Evolutionary conservation across 305 asterid species (phyloP), one percentile per base, ranked within the genome.

Genomic region (Solanum aculeatissimum): DNA sequence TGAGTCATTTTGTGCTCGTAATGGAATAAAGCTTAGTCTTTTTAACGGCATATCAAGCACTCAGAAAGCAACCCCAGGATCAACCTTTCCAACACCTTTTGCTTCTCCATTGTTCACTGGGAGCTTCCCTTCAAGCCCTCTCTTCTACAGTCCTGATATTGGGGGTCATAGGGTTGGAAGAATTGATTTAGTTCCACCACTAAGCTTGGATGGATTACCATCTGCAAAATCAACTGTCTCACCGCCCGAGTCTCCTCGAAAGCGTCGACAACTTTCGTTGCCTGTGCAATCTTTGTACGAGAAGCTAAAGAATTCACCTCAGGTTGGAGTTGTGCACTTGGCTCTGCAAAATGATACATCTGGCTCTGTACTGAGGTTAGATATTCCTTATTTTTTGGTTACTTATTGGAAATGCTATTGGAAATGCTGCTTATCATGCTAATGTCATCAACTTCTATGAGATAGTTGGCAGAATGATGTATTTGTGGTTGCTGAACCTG

Each of bases 401-500:
- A 54, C 85, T 83, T 85, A 23, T 65, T 43, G 23, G 43, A 43
- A 75, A 83, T 80, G 53, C 82, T 85, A 23, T 65, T 43, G 23
- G 43, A 43, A 75, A 83, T 80, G 53, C 82, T 81, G 74, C 81
- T 80, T 75, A 54, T 72, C 43, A 65, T 84, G 87, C 86, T 83
- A 83, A 86, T 57, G 43, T 63, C 80, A 38, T 65, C 70, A 87
- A 80, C 85, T 12, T 83, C 83, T 81, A 45, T 43, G 62, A 83
- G 83, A 10, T 84, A 97, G 99, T 89, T 97, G 98, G 99, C 98
- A 95, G 91, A 97, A 97, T 87, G 99, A 97, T 87, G 99, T 97
- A 82, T 97, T 95, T 88, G 99, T 97, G 91, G 99, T 97, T 85
- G 99, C 98, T n/a, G 99, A 97, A 88, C 99, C 99, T 78, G 99